phyloP scores from a whole-genome alignment of 768 basidiomycete species.

The Mycena amicta region DNA sequence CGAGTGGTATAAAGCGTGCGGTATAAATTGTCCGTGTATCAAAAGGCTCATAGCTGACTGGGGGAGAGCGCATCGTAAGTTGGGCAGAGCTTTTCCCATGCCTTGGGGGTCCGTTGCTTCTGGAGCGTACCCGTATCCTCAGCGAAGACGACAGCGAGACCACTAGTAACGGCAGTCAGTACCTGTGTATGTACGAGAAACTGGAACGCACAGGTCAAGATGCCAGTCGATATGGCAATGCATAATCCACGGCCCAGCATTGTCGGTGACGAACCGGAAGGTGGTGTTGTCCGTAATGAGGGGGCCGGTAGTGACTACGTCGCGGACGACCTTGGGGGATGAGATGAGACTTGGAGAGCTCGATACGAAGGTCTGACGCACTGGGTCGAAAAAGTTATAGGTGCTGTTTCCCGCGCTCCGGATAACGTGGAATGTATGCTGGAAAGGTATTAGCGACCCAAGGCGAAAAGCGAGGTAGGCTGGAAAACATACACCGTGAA shows the following conservation, averaged over 20 bases:
- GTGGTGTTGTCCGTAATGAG: constrained; percentile 44
- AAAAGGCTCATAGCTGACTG: no score
- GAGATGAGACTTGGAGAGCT: no score
- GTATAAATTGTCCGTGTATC: no score
- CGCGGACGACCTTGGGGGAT: no score
- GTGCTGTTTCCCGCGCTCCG: constrained; percentile 39
- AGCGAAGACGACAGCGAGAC: constrained; percentile 32
- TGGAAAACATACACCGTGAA: constrained; percentile 44
- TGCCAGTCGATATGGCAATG: constrained; percentile 45
- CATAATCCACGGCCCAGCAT: constrained; percentile 54
- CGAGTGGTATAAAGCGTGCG: no score
- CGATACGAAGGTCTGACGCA: no score
- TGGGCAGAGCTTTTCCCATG: constrained; percentile 31
- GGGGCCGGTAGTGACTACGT: constrained; percentile 51
- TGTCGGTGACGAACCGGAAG: constrained; percentile 68
- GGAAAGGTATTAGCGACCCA: not conserved
- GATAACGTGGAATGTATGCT: constrained; percentile 46
- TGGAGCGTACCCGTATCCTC: constrained; percentile 21
- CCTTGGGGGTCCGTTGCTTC: constrained; percentile 16
- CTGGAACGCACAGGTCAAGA: constrained; percentile 34
- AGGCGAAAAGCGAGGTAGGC: not conserved
- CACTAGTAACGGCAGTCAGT: constrained; percentile 8
- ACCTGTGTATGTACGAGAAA: not conserved
- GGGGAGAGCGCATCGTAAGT: constrained; percentile 24
- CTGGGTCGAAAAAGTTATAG: constrained; percentile 56